Evolutionary conservation across 306 rosid genomes (phyloP), one percentile per base, ranked within the genome.

Genomic region (Carpinus viminea): DNA sequence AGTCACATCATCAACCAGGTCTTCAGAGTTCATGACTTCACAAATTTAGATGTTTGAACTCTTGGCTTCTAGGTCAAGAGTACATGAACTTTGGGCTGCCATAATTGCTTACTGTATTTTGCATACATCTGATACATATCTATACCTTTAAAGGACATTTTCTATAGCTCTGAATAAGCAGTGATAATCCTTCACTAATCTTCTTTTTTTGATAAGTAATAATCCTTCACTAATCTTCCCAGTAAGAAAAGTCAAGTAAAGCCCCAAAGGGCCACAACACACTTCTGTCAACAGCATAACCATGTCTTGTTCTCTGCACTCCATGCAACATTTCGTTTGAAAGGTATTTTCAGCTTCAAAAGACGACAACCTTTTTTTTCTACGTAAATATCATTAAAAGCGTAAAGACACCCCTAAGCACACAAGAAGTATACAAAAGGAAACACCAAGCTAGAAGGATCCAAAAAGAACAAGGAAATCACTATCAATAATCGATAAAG

Each of bases 211-310:
- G n/a, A n/a, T n/a, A n/a, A 7, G 41, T 41, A 13, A 17, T 9
- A 41, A 36, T 66, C 71, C 71, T 66, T 66, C 50, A 66, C 48
- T 66, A 43, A 20, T 66, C 24, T 66, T 28, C 71, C 26, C 26
- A 38, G 9, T 17, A 38, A 36, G 50, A 38, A 66, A 66, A 18
- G 7, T 38, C 28, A 13, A 66, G 24, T 9, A 18, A 38, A 66
- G 48, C 71, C 71, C 26, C 47, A 38, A 38, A 8, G 0, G 28
- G 71, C 50, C 71, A 66, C 50, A 38, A 66, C 71, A 66, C 24
- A 24, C 65, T 28, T 24, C 24, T 38, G 26, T 18, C 15, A 36
- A 8, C 47, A 41, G 50, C 46, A 66, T 16, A 41, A 20, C 36
- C 65, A 57, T 36, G 71, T 66, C 48, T 28, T 36, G 51, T 17